Evolutionary conservation across 2,329 filamentous ascomycete species (phyloP).

Genomic region (Beauveria australis): DNA sequence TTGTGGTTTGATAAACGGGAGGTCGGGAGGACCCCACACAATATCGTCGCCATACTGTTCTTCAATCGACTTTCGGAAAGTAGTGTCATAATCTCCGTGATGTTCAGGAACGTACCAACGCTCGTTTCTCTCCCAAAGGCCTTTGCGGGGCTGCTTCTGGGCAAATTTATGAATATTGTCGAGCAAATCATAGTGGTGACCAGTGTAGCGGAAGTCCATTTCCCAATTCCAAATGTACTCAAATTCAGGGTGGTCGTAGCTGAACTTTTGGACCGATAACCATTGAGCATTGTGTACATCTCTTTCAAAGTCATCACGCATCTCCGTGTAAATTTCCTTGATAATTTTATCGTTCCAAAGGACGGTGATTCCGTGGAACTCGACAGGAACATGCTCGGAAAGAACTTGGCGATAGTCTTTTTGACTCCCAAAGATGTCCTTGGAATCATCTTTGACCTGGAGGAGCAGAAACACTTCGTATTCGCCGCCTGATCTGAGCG

Average conservation of each 20-base stretch:
- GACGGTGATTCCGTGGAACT: conserved; percentile 63
- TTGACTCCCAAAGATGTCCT: conserved; percentile 51
- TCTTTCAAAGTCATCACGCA: conserved; percentile 52
- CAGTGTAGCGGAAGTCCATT: conserved; percentile 70
- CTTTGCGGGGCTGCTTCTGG: conserved; percentile 60
- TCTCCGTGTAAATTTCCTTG: conserved; percentile 65
- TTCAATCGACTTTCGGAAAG: conserved; percentile 59
- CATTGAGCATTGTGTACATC: conserved; percentile 57
- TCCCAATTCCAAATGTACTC: conserved; percentile 86
- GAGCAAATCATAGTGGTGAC: conserved; percentile 74
- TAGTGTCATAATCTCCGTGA: conserved; percentile 59
- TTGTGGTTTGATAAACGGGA: conserved; percentile 52
- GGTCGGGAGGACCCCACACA: conserved; percentile 58
- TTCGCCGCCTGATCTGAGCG: conserved; percentile 67
- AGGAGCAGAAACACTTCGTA: conserved; percentile 75
- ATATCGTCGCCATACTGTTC: conserved; percentile 39
- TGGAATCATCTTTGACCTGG: conserved; percentile 60
- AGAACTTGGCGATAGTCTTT: conserved; percentile 53
- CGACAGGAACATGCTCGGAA: conserved; percentile 54
- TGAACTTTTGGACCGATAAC: conserved; percentile 68
- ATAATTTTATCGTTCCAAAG: conserved; percentile 71
- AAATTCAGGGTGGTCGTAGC: conserved; percentile 67
- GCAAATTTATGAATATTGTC: conserved; percentile 56
- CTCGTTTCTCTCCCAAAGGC: conserved; percentile 65
- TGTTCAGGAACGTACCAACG: conserved; percentile 64